Percentiles rank a stretch among this genome's conserved stretches.
Conservation (phyloP, 2,329 filamentous ascomycete genomes). For the Cladosporium colombiae region DNA sequence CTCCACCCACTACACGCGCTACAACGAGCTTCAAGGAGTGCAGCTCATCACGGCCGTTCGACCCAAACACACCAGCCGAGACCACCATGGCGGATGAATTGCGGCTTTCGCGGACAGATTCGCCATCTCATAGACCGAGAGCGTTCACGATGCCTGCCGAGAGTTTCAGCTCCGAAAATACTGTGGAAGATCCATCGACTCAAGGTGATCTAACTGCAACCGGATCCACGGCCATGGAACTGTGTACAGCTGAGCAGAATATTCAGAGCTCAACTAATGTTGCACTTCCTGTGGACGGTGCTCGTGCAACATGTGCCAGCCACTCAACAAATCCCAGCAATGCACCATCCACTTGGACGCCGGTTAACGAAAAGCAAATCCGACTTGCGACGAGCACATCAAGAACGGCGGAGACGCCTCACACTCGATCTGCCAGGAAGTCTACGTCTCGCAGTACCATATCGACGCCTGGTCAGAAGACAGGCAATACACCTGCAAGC, state of each 20-base stretch:
- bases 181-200: not conserved
- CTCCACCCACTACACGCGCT: conserved; percentile 11
- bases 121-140: conserved; percentile 17
- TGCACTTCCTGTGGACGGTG: not conserved
- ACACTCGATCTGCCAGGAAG: not conserved
- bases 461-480: not conserved
- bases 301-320: not conserved
- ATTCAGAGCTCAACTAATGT: not conserved
- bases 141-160: not conserved
- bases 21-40: conserved; percentile 10
- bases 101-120: conserved; percentile 13
- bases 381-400: not conserved
- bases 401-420: not conserved
- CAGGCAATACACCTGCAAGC: not conserved
- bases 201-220: not conserved
- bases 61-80: conserved; percentile 11
- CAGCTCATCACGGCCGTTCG: conserved; percentile 2
- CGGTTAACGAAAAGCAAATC: not conserved
- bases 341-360: not conserved
- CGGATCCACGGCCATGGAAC: conserved; percentile 7
- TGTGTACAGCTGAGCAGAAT: conserved; percentile 2
- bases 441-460: not conserved
- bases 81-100: conserved; percentile 19
- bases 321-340: not conserved
- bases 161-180: conserved; percentile 7